phyloP scores from a whole-genome alignment of 2,329 filamentous ascomycete genomes.

The Penicillium verrucosum region DNA sequence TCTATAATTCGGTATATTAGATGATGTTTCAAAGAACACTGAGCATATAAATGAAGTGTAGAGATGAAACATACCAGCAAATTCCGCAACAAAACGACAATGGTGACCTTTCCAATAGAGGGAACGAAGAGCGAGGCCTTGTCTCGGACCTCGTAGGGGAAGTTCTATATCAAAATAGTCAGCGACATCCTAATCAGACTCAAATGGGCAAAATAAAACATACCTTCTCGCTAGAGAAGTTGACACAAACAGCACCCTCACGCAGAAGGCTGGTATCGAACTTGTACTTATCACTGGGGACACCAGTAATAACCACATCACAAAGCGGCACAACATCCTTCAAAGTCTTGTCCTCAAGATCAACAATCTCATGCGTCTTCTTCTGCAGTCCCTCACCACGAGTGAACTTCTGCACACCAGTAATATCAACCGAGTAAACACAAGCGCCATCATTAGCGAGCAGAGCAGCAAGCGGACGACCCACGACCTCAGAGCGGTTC shows the following conservation, averaged over 20 bases:
- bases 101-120: slow-evolving; percentile 96
- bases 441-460: slow-evolving; percentile 93
- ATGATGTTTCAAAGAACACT: neutral
- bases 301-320: slow-evolving; percentile 92
- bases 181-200: neutral
- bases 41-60: neutral
- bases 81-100: slow-evolving; percentile 85
- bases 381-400: slow-evolving; percentile 84
- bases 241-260: slow-evolving; percentile 95
- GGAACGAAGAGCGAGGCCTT: slow-evolving; percentile 96
- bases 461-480: slow-evolving; percentile 83
- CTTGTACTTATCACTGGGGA: slow-evolving; percentile 85
- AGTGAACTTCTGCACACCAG: slow-evolving; percentile 87
- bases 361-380: slow-evolving; percentile 78
- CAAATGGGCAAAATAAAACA: slow-evolving; percentile 9
- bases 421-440: slow-evolving; percentile 92
- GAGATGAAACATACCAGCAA: slow-evolving; percentile 63
- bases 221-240: slow-evolving; percentile 88
- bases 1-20: slow-evolving; percentile 25
- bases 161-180: slow-evolving; percentile 59
- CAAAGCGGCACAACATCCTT: slow-evolving; percentile 81
- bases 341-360: slow-evolving; percentile 75
- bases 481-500: slow-evolving; percentile 94
- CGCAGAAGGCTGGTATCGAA: slow-evolving; percentile 78
- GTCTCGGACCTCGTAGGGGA: slow-evolving; percentile 84